These are phyloP conservation scores for Scytalidium lignicola DNA, from an alignment of 2,329 filamentous ascomycete genomes.

Conservation along the genomic window DNA sequence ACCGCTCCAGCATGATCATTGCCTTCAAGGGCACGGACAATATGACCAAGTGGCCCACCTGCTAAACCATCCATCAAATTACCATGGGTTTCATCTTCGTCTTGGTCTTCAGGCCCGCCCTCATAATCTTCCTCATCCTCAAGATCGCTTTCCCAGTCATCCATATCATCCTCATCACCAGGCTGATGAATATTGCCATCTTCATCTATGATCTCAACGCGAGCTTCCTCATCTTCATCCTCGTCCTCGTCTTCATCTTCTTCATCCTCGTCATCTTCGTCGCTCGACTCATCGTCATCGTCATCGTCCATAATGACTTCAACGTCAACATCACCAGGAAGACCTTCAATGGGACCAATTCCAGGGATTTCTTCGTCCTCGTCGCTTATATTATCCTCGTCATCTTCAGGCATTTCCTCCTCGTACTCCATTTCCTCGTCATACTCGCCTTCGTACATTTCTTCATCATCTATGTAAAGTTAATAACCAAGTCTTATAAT, in stretches of 20 bases:
- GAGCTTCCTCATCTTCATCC: slow-evolving; percentile 38
- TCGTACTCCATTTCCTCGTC: slow-evolving; percentile 92
- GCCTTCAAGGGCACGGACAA: slow-evolving; percentile 46
- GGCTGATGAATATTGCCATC: slow-evolving; percentile 45
- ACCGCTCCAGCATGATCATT: slow-evolving; percentile 21
- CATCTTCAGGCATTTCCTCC: slow-evolving; percentile 72
- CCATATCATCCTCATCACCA: slow-evolving; percentile 54
- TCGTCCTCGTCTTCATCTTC: slow-evolving; percentile 52
- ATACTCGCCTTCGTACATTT: slow-evolving; percentile 89
- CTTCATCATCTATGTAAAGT: slow-evolving; percentile 65
- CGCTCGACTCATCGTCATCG: slow-evolving; percentile 50
- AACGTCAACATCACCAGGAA: slow-evolving; percentile 56
- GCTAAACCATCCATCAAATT: slow-evolving; percentile 35
- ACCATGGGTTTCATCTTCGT: slow-evolving; percentile 45
- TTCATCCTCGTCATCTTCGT: slow-evolving; percentile 54
- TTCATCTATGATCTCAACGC: slow-evolving; percentile 58
- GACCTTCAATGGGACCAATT: slow-evolving; percentile 80
- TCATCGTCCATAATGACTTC: slow-evolving; percentile 80
- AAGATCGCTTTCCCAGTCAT: slow-evolving; percentile 59
- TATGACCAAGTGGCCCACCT: slow-evolving; percentile 41
- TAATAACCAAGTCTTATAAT: not conserved
- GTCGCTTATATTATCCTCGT: slow-evolving; percentile 84
- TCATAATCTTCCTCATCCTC: slow-evolving; percentile 50
- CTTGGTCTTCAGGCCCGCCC: slow-evolving; percentile 46
- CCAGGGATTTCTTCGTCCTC: slow-evolving; percentile 77